A percentile compares a stretch with the other conserved stretches of the same genome.
Conservation (phyloP, 805 yeast genomes). For the Wickerhamiella vanderwaltii region DNA sequence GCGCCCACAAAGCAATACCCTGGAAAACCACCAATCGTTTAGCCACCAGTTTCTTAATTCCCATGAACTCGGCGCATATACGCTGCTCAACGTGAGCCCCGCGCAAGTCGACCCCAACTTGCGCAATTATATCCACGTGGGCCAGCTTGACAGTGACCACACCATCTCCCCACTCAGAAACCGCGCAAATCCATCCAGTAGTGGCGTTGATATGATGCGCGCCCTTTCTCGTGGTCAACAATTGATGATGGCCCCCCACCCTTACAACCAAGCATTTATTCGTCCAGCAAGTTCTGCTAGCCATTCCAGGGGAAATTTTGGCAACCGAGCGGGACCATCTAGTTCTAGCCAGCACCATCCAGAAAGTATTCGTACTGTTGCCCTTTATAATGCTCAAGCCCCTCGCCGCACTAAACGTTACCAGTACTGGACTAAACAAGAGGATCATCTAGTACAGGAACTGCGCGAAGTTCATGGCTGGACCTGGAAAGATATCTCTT, state of each 20-base stretch:
- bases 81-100: neutral
- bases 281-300: neutral
- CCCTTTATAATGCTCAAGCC: neutral
- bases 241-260: no score
- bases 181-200: no score
- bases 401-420: constrained; percentile 6
- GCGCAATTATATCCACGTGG: neutral
- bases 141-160: neutral
- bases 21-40: neutral
- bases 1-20: constrained; percentile 1
- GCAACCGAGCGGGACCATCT: neutral
- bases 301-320: neutral
- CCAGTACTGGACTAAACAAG: constrained; percentile 9
- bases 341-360: neutral
- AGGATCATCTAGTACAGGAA: constrained; percentile 1
- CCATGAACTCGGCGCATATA: constrained; percentile 1
- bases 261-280: no score
- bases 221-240: neutral
- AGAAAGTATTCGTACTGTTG: neutral
- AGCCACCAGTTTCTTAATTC: constrained; percentile 1
- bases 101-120: neutral
- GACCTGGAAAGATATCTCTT: constrained; percentile 27
- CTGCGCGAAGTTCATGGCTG: constrained; percentile 2
- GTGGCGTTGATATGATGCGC: no score
- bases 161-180: no score